Evolutionary conservation across 2,329 filamentous ascomycete genomes (phyloP), one percentile per base, ranked within the genome.

Genomic region (Gremmenia infestans): DNA sequence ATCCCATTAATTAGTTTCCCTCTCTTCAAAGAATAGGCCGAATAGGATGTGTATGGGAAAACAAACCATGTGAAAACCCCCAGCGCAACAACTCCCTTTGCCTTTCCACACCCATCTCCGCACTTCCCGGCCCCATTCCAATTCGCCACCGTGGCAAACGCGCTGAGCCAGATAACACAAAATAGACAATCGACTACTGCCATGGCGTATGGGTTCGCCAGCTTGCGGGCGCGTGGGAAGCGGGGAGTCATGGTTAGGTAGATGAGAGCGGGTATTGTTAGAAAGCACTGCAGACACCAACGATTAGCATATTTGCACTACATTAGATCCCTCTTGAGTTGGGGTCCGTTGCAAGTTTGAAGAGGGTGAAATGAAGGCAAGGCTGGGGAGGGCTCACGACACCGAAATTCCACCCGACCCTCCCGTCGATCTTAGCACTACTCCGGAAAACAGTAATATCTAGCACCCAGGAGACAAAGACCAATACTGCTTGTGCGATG

Each of bases 201-300:
- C 76, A 88, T 83, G 58, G 76, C 83, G 62, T 83, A 79, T 2
- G 84, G 82, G 56, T 86, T 75, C 50, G 84, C 85, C 52, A 84
- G 75, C 60, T 76, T 81, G 53, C 81, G 78, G 4, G 85, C 85
- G 60, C 84, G 78, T 48, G 78, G 76, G 68, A 82, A 87, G 52
- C 84, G 78, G 43, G 84, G 84, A 3, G 83, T 80, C 78, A 86
- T 82, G 63, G 81, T 77, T 49, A 87, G 76, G 71, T 82, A 88
- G 58, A 88, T 77, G 74, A 83, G 83, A 46, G 82, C 81, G 0
- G 82, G 83, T 48, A 86, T 74, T 15, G 80, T 79, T 35, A 88
- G 71, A 72, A 87, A 87, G 71, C 81, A 86, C 85, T 88, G 57
- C 52, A 48, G 6, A 32, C 28, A 50, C 60, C 60, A 56, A 50